Evolutionary conservation across 768 basidiomycete genomes (phyloP).

Genomic region (Atractiella rhizophila): DNA sequence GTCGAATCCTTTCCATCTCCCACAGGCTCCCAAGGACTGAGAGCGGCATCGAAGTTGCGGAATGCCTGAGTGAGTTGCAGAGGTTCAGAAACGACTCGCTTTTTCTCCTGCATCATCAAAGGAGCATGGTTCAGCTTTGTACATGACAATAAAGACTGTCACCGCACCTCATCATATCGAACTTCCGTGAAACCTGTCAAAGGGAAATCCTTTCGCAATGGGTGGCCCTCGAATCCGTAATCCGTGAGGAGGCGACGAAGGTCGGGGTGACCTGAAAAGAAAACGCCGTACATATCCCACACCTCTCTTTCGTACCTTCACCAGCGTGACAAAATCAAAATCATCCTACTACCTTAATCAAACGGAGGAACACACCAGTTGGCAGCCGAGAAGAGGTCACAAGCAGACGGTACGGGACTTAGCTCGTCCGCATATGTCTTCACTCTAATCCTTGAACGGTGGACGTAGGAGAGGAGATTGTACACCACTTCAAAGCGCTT

Average conservation of each 20-base stretch:
- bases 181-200: constrained; percentile 70
- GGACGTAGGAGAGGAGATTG: constrained; percentile 55
- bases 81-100: constrained; percentile 35
- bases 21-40: constrained; percentile 82
- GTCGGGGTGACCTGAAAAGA: constrained; percentile 89
- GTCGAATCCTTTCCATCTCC: constrained; percentile 37
- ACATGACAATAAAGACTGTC: constrained; percentile 28
- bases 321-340: background rate
- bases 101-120: constrained; percentile 14
- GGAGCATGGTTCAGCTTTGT: background rate
- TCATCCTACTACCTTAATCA: background rate
- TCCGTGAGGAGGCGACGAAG: constrained; percentile 96
- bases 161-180: constrained; percentile 90
- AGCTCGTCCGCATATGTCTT: constrained; percentile 93
- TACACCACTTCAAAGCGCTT: constrained; percentile 95
- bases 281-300: constrained; percentile 94
- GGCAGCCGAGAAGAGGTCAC: constrained; percentile 59
- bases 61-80: constrained; percentile 93
- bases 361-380: constrained; percentile 42
- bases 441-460: constrained; percentile 67
- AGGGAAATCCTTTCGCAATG: constrained; percentile 92
- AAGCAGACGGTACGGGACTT: constrained; percentile 61
- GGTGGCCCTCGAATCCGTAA: constrained; percentile 72
- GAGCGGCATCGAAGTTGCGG: constrained; percentile 66
- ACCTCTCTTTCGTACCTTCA: constrained; percentile 82